Percentiles rank a stretch among this genome's conserved stretches.
phyloP scores from a whole-genome alignment of 768 basidiomycete genomes.

The Collybiopsis confluens region DNA sequence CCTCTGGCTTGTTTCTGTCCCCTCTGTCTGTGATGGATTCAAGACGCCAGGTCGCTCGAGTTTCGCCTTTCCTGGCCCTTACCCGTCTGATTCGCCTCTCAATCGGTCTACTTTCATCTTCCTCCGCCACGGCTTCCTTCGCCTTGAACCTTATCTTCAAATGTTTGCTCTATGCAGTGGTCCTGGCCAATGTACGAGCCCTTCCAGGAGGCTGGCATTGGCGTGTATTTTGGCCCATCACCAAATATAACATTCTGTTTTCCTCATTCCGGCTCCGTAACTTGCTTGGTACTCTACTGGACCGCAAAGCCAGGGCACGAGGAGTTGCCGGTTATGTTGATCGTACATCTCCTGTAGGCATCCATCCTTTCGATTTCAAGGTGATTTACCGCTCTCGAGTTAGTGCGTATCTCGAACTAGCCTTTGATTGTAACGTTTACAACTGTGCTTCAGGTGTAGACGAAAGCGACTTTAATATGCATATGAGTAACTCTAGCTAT shows the following conservation, averaged over 20 bases:
- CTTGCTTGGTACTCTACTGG: background rate
- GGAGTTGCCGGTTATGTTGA: constrained; percentile 1
- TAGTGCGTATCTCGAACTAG: background rate
- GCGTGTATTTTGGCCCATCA: constrained; percentile 8
- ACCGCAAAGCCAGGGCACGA: background rate
- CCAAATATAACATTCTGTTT: background rate
- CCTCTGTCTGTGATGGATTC: background rate
- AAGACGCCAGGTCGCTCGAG: background rate
- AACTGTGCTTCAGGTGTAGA: constrained; percentile 6
- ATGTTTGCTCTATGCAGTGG: background rate
- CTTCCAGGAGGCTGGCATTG: constrained; percentile 4
- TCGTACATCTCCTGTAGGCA: constrained; percentile 3
- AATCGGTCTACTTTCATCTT: background rate
- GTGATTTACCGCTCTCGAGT: constrained; percentile 2
- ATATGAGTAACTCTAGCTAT: constrained; percentile 12
- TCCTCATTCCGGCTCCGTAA: background rate
- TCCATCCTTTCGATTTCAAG: constrained; percentile 1
- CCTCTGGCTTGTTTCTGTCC: background rate
- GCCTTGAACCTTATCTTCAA: background rate
- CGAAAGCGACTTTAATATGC: constrained; percentile 12
- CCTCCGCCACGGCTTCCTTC: background rate
- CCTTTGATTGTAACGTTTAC: background rate
- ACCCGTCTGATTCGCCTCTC: background rate
- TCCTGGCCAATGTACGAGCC: constrained; percentile 1
- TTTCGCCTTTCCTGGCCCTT: background rate